Evolutionary conservation across 2,329 filamentous ascomycete genomes (phyloP), one percentile per base, ranked within the genome.

Genomic region (Alternaria solani): DNA sequence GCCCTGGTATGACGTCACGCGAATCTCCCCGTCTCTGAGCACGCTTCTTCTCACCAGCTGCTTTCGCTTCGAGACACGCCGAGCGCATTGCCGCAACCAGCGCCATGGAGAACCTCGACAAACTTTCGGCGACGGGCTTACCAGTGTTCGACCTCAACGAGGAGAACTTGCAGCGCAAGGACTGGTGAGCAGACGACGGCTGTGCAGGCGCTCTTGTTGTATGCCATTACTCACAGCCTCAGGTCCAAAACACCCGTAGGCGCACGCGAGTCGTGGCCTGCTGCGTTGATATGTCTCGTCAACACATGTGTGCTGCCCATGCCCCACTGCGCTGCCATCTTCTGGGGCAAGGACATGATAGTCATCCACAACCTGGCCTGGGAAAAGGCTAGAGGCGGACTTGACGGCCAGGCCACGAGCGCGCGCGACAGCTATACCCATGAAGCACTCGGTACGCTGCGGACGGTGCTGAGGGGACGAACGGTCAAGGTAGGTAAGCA

Each of bases 361-460:
- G 70, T 80, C 12, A 67, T 82, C 7, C 76, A 81, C 64, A 83
- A 83, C 57, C 53, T 79, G 14, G 75, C 77, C 5, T 83, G 81
- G 81, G 70, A 63, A 14, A 77, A 76, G 51, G 74, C 72, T 6
- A 71, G 73, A 9, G 75, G 72, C 16, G 67, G 72, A 12, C 58
- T 75, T 3, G 66, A 74, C 32, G 75, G 74, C 41, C 78, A 80
- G 65, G 80, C 79, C 12, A 66, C 70, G 36, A 62, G 64, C 6
- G 76, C 79, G 42, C 64, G 70, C 20, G 70, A 75, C 16, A 65
- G 51, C 32, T 75, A 81, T 25, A 62, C 66, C 3, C 69, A 70
- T 14, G 73, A 80, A 26, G 78, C 78, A 1, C 67, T 78, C 38
- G 66, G 72, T 3, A 68, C 74, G 1, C 60, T 83, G 42, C 62